These are phyloP conservation scores for Heritiera fomes DNA, from an alignment of 345 rosid genomes.

Conservation along the genomic window DNA sequence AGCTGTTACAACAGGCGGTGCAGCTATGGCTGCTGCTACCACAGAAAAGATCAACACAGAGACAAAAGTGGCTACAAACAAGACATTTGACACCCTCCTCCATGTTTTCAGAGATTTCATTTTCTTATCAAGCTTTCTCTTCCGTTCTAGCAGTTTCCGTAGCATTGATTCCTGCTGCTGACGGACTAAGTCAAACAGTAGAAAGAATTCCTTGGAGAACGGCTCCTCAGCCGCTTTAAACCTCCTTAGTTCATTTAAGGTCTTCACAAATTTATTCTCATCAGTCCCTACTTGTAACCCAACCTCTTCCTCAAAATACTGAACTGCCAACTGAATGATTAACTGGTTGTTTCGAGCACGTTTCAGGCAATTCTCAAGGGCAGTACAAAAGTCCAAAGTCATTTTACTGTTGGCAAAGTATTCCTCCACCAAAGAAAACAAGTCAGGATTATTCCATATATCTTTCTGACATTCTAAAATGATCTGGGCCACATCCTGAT, in stretches of 20 bases:
- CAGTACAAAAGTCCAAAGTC: constrained; percentile 75
- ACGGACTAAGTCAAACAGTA: constrained; percentile 48
- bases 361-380: constrained; percentile 64
- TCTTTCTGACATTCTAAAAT: constrained; percentile 69
- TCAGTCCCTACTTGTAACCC: constrained; percentile 28
- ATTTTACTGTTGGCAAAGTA: constrained; percentile 66
- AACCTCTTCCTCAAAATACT: constrained; percentile 56
- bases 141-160: constrained; percentile 42
- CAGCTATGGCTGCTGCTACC: constrained; percentile 84
- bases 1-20: constrained; percentile 70
- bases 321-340: constrained; percentile 62
- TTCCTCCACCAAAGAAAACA: constrained; percentile 62
- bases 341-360: constrained; percentile 69
- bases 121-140: constrained; percentile 68
- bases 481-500: constrained; percentile 75
- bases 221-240: constrained; percentile 75
- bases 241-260: constrained; percentile 61
- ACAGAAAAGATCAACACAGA: constrained; percentile 79
- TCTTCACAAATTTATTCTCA: constrained; percentile 53
- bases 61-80: constrained; percentile 68
- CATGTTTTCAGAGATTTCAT: constrained; percentile 59
- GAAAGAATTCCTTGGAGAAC: constrained; percentile 63
- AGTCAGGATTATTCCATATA: constrained; percentile 66
- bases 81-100: constrained; percentile 72
- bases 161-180: constrained; percentile 59